These are phyloP conservation scores for Calonectria pseudoturangicola DNA, from an alignment of 2,329 filamentous ascomycete genomes.

Conservation along the genomic window DNA sequence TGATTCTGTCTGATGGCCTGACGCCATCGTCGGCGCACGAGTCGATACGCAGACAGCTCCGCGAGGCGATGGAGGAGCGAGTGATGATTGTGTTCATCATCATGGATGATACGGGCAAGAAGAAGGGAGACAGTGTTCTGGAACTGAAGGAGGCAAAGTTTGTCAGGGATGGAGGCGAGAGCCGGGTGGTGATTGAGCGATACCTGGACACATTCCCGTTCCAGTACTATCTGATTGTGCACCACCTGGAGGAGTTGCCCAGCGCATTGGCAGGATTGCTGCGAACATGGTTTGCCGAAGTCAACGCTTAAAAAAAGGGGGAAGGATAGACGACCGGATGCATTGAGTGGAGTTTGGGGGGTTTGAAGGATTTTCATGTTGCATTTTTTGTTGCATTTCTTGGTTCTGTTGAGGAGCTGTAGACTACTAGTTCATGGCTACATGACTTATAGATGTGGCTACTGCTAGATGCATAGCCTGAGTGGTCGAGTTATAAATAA, in stretches of 20 bases:
- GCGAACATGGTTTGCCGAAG: conserved; percentile 95
- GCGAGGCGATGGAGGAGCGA: conserved; percentile 91
- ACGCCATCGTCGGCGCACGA: conserved; percentile 89
- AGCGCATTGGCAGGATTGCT: conserved; percentile 90
- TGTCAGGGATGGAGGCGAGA: conserved; percentile 77
- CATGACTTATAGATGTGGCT: not conserved
- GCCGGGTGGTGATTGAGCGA: conserved; percentile 86
- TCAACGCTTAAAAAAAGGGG: conserved; percentile 64
- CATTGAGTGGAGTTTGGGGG: conserved; percentile 7
- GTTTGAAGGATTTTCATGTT: not conserved
- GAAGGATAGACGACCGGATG: conserved; percentile 4
- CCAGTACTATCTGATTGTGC: conserved; percentile 95
- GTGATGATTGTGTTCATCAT: conserved; percentile 99
- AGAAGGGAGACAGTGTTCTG: conserved; percentile 81
- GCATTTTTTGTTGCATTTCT: conserved; percentile 1
- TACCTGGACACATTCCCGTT: conserved; percentile 98
- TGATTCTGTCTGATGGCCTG: conserved; percentile 95
- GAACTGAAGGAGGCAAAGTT: conserved; percentile 93
- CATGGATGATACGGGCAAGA: conserved; percentile 79
- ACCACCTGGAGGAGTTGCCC: conserved; percentile 93
- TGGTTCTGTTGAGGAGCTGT: not conserved
- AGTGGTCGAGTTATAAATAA: not conserved
- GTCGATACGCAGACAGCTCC: conserved; percentile 85
- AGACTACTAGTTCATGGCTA: not conserved
- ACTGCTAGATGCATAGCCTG: not conserved